These are phyloP conservation scores for Tolypocladium inflatum DNA, from an alignment of 2,329 filamentous ascomycete species.

Conservation along the genomic window DNA sequence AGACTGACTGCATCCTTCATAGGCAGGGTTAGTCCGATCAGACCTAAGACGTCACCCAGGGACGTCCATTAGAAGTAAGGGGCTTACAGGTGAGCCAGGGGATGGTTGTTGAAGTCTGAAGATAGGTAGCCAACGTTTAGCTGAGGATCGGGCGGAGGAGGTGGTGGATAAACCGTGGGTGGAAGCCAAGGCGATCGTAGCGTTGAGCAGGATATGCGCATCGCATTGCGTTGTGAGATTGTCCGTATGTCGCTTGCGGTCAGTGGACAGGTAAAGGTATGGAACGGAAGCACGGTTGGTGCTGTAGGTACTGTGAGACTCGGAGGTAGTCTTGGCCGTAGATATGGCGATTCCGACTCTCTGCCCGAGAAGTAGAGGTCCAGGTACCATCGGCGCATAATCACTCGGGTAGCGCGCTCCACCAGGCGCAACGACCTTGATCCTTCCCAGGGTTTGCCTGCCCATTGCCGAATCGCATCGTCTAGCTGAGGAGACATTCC, in stretches of 20 bases:
- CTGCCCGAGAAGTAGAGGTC: conserved; percentile 61
- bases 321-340: conserved; percentile 62
- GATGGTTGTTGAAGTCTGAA: conserved; percentile 98
- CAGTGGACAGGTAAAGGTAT: conserved; percentile 92
- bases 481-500: conserved; percentile 26
- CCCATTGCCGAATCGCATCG: conserved; percentile 48
- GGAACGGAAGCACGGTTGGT: conserved; percentile 91
- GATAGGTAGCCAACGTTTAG: conserved; percentile 95
- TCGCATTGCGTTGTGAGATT: conserved; percentile 90
- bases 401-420: conserved; percentile 70
- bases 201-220: conserved; percentile 87
- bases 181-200: conserved; percentile 82
- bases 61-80: no score
- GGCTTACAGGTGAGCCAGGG: conserved; percentile 72
- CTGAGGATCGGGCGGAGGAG: conserved; percentile 67
- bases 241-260: conserved; percentile 84
- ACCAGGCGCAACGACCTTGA: conserved; percentile 73
- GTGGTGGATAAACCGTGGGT: conserved; percentile 70
- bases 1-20: conserved; percentile 86
- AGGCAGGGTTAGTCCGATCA: background rate
- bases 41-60: background rate
- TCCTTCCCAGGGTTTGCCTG: conserved; percentile 75
- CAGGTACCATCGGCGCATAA: conserved; percentile 80
- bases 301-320: conserved; percentile 72
- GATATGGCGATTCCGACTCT: conserved; percentile 49